Conservation (phyloP, 495 filamentous ascomycete species). For the Neurospora pannonica region DNA sequence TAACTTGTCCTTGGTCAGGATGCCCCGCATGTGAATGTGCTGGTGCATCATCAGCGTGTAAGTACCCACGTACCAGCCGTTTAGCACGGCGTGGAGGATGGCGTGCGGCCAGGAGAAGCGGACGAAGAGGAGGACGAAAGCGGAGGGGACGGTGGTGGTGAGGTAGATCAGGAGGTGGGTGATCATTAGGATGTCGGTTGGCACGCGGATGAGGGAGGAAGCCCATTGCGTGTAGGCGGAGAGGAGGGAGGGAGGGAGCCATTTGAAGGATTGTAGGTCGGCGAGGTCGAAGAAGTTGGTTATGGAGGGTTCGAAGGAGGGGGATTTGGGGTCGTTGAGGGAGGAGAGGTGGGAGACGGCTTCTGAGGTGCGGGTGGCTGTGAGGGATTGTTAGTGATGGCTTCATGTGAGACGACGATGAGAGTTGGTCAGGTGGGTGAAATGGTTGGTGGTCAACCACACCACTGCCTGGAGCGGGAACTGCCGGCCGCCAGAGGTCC, state of each 20-base stretch:
- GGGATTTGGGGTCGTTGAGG: conserved; percentile 41
- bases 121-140: conserved; percentile 47
- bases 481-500: neutral
- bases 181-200: conserved; percentile 52
- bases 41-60: conserved; percentile 79
- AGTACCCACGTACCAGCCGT: conserved; percentile 53
- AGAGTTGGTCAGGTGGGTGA: neutral
- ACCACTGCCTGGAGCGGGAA: neutral
- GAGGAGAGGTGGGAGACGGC: neutral
- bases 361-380: neutral
- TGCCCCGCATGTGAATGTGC: conserved; percentile 70
- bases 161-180: conserved; percentile 68
- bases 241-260: neutral
- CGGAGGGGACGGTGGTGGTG: conserved; percentile 56
- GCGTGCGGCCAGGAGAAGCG: conserved; percentile 58
- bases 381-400: neutral
- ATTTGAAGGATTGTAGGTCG: conserved; percentile 2
- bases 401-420: neutral
- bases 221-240: conserved; percentile 19
- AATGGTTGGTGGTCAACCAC: neutral
- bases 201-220: conserved; percentile 16
- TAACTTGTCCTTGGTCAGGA: conserved; percentile 45
- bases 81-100: conserved; percentile 50
- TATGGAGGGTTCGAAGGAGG: conserved; percentile 27
- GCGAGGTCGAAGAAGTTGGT: conserved; percentile 30